Percentiles rank a stretch among this genome's conserved stretches.
Conservation (phyloP, 2,329 filamentous ascomycete genomes). For the Ophiostoma sp. region DNA sequence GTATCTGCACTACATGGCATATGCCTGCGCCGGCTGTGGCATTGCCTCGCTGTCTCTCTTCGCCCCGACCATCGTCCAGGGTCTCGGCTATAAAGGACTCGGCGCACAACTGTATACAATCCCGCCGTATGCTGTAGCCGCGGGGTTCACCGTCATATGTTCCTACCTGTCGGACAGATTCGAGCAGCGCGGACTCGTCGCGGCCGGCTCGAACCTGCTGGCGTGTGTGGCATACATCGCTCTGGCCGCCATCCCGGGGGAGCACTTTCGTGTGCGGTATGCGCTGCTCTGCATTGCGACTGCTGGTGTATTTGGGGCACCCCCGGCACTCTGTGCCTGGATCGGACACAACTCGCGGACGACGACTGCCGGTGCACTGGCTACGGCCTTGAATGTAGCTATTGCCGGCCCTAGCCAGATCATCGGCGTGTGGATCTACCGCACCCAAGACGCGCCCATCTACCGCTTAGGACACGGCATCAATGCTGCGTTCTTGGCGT, state of each 20-base stretch:
- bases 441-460: background rate
- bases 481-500: background rate
- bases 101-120: background rate
- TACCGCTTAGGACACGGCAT: background rate
- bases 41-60: background rate
- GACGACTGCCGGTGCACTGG: background rate
- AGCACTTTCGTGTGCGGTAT: background rate
- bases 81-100: background rate
- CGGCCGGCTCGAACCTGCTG: background rate
- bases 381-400: background rate
- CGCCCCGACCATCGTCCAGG: background rate
- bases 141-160: background rate
- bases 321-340: background rate
- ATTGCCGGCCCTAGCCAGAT: background rate
- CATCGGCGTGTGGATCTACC: constrained; percentile 5
- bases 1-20: background rate
- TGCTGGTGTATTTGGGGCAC: background rate
- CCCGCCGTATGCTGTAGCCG: background rate
- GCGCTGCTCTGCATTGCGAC: background rate
- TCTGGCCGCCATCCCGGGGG: background rate
- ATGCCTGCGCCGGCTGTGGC: background rate
- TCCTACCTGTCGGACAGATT: background rate
- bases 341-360: background rate
- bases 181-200: background rate
- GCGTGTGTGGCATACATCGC: background rate